phyloP scores from a whole-genome alignment of 2,329 filamentous ascomycete genomes.

The Penicillium griseofulvum region DNA sequence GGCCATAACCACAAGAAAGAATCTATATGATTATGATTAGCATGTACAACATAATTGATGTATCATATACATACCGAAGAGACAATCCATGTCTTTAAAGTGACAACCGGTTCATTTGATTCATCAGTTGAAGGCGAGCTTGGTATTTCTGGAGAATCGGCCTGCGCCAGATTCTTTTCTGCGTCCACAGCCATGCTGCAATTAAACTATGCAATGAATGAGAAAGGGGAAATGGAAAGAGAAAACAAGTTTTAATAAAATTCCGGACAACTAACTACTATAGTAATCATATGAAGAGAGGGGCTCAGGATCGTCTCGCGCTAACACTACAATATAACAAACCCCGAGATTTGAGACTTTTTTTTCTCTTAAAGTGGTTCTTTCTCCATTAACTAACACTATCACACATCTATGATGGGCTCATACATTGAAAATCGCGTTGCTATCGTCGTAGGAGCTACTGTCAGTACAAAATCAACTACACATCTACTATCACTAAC shows the following conservation, averaged over 20 bases:
- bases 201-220: background rate
- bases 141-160: background rate
- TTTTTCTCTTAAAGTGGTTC: background rate
- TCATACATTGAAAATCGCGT: slow-evolving; percentile 25
- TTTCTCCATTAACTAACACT: background rate
- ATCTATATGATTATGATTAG: slow-evolving; percentile 19
- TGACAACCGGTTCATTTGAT: slow-evolving; percentile 18
- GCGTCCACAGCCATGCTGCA: slow-evolving; percentile 7
- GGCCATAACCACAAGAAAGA: slow-evolving; percentile 34
- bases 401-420: slow-evolving; percentile 8
- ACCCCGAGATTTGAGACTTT: background rate
- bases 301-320: background rate
- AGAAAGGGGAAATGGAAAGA: background rate
- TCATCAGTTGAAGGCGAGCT: slow-evolving; percentile 6
- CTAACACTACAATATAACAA: background rate
- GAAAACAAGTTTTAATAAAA: background rate
- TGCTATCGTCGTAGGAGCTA: slow-evolving; percentile 44
- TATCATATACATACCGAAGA: slow-evolving; percentile 14
- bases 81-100: slow-evolving; percentile 29
- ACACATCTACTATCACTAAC: background rate
- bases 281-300: background rate
- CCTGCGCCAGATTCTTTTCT: slow-evolving; percentile 2
- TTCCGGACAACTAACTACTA: background rate
- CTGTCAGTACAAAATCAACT: slow-evolving; percentile 31
- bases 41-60: background rate